Evolutionary conservation across 2,329 filamentous ascomycete genomes (phyloP).

Genomic region (Cephalotrichum gorgonifer): DNA sequence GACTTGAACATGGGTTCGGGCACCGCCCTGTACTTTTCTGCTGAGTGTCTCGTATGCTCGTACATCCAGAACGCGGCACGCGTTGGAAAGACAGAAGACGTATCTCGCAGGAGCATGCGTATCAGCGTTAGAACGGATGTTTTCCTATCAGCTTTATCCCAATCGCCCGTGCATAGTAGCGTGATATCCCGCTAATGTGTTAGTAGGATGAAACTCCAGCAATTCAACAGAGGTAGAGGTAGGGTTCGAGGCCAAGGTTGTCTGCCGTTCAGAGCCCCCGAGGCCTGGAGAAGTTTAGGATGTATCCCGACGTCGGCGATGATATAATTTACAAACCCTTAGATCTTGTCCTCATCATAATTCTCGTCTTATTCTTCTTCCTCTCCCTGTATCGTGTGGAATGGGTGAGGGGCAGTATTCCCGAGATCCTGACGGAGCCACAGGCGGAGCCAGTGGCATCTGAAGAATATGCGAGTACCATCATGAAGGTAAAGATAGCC

Average conservation of each 20-base stretch:
- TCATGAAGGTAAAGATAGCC: neutral
- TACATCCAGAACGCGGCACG: neutral
- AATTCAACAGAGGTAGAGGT: too few relatives aligned
- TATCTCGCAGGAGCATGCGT: neutral
- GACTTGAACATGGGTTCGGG: neutral
- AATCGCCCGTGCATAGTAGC: neutral
- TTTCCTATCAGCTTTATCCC: neutral
- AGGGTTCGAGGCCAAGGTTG: too few relatives aligned
- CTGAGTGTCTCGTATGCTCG: neutral
- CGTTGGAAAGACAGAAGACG: neutral
- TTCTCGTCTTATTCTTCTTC: too few relatives aligned
- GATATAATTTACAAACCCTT: neutral
- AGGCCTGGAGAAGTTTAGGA: neutral
- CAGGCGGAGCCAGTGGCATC: neutral
- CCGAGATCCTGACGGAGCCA: neutral
- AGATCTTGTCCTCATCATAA: too few relatives aligned
- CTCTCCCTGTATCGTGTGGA: neutral
- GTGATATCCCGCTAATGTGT: neutral
- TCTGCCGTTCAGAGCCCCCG: too few relatives aligned
- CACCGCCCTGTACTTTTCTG: neutral
- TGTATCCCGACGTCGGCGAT: neutral
- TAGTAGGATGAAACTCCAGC: neutral
- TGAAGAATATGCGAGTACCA: neutral
- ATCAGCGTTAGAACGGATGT: neutral
- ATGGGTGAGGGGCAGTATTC: neutral